phyloP scores from a whole-genome alignment of 176 grass and related monocot genomes.

The Microstegium vimineum region DNA sequence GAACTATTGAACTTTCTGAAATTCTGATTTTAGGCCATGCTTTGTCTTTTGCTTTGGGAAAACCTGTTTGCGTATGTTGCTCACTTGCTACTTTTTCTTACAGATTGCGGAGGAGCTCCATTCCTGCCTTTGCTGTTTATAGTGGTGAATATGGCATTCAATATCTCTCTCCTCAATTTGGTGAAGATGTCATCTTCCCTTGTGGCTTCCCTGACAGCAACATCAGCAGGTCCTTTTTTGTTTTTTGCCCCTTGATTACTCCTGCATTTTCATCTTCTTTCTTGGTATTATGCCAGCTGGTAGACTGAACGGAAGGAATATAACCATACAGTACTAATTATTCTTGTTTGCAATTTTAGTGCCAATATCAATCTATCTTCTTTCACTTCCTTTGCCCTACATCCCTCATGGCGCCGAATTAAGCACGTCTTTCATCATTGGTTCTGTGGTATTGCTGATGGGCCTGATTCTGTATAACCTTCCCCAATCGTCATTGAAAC shows the following conservation, averaged over 20 bases:
- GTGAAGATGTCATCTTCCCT: slow-evolving; percentile 92
- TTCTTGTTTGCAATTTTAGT: slow-evolving; percentile 46
- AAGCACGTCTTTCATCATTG: slow-evolving; percentile 52
- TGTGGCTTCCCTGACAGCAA: slow-evolving; percentile 78
- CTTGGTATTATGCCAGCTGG: not conserved
- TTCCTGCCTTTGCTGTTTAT: slow-evolving; percentile 81
- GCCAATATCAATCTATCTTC: slow-evolving; percentile 78
- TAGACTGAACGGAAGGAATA: not conserved
- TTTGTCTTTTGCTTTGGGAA: not conserved
- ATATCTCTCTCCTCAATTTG: slow-evolving; percentile 87
- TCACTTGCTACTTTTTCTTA: slow-evolving; percentile 13
- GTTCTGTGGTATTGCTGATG: slow-evolving; percentile 45
- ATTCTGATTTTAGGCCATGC: not conserved
- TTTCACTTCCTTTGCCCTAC: slow-evolving; percentile 83
- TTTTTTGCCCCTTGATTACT: not conserved
- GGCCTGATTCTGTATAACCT: slow-evolving; percentile 74
- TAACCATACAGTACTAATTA: not conserved
- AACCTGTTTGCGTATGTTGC: not conserved
- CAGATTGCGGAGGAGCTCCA: slow-evolving; percentile 89
- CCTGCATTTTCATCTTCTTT: not conserved
- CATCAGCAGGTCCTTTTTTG: slow-evolving; percentile 57
- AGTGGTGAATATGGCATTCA: slow-evolving; percentile 82
- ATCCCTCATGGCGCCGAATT: slow-evolving; percentile 58
- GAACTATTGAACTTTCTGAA: not conserved
- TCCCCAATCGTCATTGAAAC: slow-evolving; percentile 44